Evolutionary conservation across 176 grass and related monocot genomes (phyloP).

Genomic region (Alloteropsis semialata): DNA sequence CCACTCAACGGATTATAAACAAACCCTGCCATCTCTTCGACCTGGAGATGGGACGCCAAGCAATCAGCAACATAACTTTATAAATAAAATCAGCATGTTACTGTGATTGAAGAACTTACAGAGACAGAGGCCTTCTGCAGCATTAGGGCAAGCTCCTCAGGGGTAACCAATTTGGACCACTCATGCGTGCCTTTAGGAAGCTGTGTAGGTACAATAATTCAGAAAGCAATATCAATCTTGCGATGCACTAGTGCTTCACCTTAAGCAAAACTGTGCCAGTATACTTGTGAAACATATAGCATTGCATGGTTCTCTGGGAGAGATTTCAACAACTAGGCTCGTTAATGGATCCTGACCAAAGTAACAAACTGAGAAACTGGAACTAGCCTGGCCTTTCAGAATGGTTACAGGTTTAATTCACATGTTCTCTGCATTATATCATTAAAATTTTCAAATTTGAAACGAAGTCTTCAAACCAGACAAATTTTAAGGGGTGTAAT

Average conservation of each 20-base stretch:
- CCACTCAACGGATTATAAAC: constrained; percentile 72
- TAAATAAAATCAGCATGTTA: background rate
- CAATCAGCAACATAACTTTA: constrained; percentile 10
- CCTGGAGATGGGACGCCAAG: constrained; percentile 45
- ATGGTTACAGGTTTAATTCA: background rate
- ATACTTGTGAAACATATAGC: background rate
- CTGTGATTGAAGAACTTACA: constrained; percentile 45
- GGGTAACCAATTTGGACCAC: constrained; percentile 83
- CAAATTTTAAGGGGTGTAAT: background rate
- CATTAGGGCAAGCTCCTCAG: constrained; percentile 81
- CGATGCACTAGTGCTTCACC: too few species aligned
- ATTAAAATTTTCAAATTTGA: background rate
- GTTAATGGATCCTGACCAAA: background rate
- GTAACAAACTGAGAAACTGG: too few species aligned
- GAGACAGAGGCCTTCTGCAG: constrained; percentile 66
- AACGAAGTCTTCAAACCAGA: background rate
- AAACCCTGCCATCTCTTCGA: constrained; percentile 91
- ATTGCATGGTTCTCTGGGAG: background rate
- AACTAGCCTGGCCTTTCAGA: background rate
- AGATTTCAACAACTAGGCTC: background rate
- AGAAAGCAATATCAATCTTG: background rate
- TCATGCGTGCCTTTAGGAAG: constrained; percentile 91
- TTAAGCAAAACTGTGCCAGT: background rate
- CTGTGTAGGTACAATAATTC: constrained; percentile 41
- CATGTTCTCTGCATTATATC: background rate